Evolutionary conservation across 2,329 filamentous ascomycete genomes (phyloP), one percentile per base, ranked within the genome.

Genomic region (Chrysosporium keratinophilum): DNA sequence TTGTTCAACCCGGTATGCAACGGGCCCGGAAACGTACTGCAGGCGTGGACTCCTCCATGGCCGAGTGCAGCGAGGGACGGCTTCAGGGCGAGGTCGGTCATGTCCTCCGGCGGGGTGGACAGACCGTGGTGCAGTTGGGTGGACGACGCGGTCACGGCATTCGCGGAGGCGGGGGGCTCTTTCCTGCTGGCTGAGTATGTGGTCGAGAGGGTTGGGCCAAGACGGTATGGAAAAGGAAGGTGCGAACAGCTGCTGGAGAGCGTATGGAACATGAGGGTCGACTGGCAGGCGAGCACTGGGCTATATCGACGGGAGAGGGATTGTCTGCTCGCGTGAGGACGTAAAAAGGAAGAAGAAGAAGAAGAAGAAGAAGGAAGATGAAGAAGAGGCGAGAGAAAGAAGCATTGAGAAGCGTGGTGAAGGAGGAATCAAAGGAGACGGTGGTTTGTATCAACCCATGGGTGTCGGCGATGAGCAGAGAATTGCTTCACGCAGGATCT

Each of bases 181-280:
- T 48, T 35, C 41, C 19, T 81, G 54, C 74, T 78, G 49, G 78
- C 78, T 63, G 78, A 82, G 58, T 72, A 78, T 59, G 84, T 85
- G 74, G 74, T 31, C 34, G 35, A 5, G 44, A 31, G 5, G 44
- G 49, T 11, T 20, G 12, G 23, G 6, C 7, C 15, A 15, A 47
- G 41, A 34, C 19, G 23, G 42, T n/a, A 28, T 44, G 50, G 52
- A 42, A 50, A 52, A 44, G 45, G 31, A 43, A 37, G 48, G 23
- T 23, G 42, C 23, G 23, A 44, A 43, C 31, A 54, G 44, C 20
- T 54, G 33, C 35, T 12, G 35, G 23, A 7, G 23, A 28, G 23
- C 23, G 35, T 37, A 12, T 34, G 43, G 19, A 46, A 31, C 43
- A 46, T 46, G 28, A 19, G 43, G 43, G 14, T 2, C 11, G 20